These are phyloP conservation scores for Populus tremula DNA, from an alignment of 345 rosid species.

Conservation along the genomic window DNA sequence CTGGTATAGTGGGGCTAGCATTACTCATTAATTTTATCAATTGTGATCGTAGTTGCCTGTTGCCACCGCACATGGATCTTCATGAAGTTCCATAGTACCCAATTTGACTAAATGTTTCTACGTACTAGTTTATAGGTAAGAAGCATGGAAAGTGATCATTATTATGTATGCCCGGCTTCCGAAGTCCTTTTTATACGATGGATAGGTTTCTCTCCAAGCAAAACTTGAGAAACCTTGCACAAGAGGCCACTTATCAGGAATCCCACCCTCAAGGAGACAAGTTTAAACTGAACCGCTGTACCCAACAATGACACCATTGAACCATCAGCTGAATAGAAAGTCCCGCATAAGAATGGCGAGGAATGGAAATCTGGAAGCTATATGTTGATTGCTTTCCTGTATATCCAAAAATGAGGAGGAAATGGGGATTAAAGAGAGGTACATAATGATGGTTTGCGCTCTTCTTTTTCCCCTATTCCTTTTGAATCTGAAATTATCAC, in stretches of 20 bases:
- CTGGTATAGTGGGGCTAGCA: neutral
- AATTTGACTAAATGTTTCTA: slow-evolving; percentile 13
- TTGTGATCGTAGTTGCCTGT: neutral
- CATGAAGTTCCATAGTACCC: neutral
- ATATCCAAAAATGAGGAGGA: neutral
- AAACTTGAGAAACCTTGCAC: neutral
- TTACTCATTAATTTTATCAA: neutral
- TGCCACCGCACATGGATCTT: neutral
- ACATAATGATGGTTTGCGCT: neutral
- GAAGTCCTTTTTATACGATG: neutral
- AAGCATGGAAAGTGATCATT: slow-evolving; percentile 47
- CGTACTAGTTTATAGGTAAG: slow-evolving; percentile 43
- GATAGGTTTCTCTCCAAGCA: neutral
- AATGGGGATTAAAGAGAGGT: neutral
- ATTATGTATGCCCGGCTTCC: neutral
- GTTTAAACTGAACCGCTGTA: neutral
- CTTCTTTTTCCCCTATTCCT: too few species aligned
- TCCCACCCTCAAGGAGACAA: neutral
- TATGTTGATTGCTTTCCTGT: neutral
- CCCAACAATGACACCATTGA: neutral
- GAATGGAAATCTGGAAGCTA: slow-evolving; percentile 3
- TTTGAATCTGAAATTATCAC: too few species aligned
- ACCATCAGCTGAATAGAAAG: neutral
- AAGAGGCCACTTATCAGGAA: neutral
- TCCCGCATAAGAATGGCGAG: neutral